These are phyloP conservation scores for Populus nigra DNA, from an alignment of 345 rosid species.

Conservation along the genomic window DNA sequence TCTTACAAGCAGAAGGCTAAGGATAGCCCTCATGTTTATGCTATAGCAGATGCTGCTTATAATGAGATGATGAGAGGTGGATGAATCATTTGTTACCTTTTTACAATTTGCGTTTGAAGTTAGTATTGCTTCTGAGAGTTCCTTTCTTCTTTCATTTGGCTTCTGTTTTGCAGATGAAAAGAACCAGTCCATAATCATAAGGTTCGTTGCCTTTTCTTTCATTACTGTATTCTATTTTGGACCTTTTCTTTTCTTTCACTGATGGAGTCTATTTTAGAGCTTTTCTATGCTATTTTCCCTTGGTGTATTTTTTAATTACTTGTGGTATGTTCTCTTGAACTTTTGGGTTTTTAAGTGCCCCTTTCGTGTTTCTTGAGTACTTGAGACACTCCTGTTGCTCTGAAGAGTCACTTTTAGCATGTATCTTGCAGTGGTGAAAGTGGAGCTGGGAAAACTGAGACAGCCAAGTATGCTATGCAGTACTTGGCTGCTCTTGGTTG, in stretches of 20 bases:
- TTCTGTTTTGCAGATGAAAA: constrained; percentile 60
- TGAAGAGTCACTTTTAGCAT: constrained; percentile 4
- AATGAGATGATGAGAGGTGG: constrained; percentile 94
- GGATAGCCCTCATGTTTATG: constrained; percentile 79
- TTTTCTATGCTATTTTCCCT: background rate
- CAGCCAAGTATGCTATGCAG: constrained; percentile 87
- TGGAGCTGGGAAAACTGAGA: constrained; percentile 98
- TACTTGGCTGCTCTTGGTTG: constrained; percentile 88
- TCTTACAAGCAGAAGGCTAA: constrained; percentile 59
- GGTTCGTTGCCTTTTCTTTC: constrained; percentile 45
- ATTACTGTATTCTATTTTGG: background rate
- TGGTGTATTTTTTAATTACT: background rate
- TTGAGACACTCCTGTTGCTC: constrained; percentile 1
- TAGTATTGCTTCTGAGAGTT: constrained; percentile 13
- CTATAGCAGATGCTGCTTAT: constrained; percentile 77
- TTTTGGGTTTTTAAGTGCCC: constrained; percentile 4
- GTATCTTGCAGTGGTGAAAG: constrained; percentile 81
- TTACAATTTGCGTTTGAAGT: constrained; percentile 18
- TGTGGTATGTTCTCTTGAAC: background rate
- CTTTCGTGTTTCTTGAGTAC: background rate
- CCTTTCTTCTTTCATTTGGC: constrained; percentile 9
- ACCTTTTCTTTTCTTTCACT: background rate
- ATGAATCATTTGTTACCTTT: constrained; percentile 9
- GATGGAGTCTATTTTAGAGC: background rate
- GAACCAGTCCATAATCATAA: constrained; percentile 89